A percentile compares a stretch with the other conserved stretches of the same genome.
These are phyloP conservation scores for Papiliotrema nemorosa DNA, from an alignment of 1,284 basidiomycete genomes.

Conservation along the genomic window DNA sequence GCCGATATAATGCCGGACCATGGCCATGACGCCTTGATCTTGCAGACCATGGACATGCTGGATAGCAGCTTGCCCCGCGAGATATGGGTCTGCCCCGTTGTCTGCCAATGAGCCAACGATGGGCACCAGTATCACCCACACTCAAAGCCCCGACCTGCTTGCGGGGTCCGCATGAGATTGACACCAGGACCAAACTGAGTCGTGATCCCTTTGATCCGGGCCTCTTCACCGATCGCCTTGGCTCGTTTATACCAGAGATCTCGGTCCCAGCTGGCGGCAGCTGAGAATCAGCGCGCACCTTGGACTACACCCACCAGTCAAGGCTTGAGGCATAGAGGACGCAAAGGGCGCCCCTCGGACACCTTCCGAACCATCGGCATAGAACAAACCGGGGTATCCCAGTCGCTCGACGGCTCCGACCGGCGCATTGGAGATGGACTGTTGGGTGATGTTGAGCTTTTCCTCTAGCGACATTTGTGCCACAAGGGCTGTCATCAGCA, in stretches of 20 bases:
- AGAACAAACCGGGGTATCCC: constrained; percentile 12
- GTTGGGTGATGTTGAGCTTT: constrained; percentile 21
- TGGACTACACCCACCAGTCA: constrained; percentile 9
- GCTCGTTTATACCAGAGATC: constrained; percentile 10
- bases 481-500: constrained; percentile 9
- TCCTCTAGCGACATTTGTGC: constrained; percentile 21
- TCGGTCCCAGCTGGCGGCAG: constrained; percentile 8
- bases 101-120: constrained; percentile 1
- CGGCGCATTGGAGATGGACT: constrained; percentile 5
- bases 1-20: constrained; percentile 23
- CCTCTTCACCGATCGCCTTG: constrained; percentile 11
- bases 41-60: constrained; percentile 9
- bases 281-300: background rate
- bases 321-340: constrained; percentile 7
- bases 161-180: constrained; percentile 9
- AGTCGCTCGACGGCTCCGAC: constrained; percentile 12
- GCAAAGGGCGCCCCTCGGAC: constrained; percentile 11
- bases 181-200: constrained; percentile 11
- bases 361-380: constrained; percentile 14
- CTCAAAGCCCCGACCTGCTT: constrained; percentile 11
- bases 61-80: constrained; percentile 5
- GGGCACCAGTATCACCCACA: constrained; percentile 3
- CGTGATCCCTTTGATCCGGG: constrained; percentile 10
- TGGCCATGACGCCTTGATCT: constrained; percentile 2
- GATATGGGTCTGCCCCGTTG: constrained; percentile 11